phyloP scores from a whole-genome alignment of 768 basidiomycete species.

The Termitomyces sp. region DNA sequence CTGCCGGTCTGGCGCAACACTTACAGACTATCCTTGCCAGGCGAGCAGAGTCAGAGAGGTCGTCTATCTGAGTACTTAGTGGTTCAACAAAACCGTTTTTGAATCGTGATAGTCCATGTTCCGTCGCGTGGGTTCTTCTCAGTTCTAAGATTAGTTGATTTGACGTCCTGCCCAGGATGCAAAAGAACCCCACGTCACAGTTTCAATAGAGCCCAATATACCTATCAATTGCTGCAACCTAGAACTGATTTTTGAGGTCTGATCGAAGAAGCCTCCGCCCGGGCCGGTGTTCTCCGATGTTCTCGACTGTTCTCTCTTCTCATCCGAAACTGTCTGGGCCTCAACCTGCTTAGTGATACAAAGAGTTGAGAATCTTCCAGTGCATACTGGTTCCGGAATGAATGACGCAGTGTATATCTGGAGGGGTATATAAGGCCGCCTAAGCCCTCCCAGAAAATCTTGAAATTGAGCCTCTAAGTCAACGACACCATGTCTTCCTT shows the following conservation, averaged over 20 bases:
- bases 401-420: neutral
- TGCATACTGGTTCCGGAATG: neutral
- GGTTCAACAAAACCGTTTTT: neutral
- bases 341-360: neutral
- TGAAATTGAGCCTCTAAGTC: neutral
- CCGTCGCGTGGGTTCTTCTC: neutral
- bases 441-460: neutral
- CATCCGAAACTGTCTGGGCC: neutral
- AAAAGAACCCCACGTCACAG: too few relatives aligned
- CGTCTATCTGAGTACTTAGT: too few relatives aligned
- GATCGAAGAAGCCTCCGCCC: neutral
- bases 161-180: neutral
- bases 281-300: neutral
- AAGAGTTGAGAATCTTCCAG: neutral
- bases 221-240: neutral
- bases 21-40: too few relatives aligned
- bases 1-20: too few relatives aligned
- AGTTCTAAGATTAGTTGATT: neutral
- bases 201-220: too few relatives aligned
- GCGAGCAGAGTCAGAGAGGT: too few relatives aligned
- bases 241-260: too few relatives aligned
- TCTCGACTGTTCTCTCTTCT: neutral
- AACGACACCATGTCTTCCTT: slow-evolving; percentile 17
- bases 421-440: neutral
- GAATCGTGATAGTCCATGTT: neutral